Conservation (phyloP, 1,284 basidiomycete species). For the Schizophyllum commune region DNA sequence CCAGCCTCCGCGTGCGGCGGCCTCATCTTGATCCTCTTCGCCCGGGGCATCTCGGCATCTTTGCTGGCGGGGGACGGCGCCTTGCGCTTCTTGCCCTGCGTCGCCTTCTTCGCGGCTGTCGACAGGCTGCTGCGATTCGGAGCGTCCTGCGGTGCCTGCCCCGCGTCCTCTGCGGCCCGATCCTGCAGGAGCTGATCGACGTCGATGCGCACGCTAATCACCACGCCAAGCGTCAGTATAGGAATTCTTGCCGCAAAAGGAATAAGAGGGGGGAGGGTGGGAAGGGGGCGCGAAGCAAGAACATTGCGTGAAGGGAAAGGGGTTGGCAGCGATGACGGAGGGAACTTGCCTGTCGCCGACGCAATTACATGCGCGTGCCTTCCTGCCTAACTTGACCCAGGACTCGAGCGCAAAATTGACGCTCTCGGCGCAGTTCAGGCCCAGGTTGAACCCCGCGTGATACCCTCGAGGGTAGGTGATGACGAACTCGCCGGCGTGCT, state of each 20-base stretch:
- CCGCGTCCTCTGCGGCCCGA: conserved; percentile 22
- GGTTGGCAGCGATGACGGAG: conserved; percentile 3
- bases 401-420: conserved; percentile 96
- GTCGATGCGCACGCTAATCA: conserved; percentile 78
- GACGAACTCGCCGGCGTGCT: conserved; percentile 90
- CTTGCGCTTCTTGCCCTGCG: background rate
- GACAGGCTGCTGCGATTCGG: background rate
- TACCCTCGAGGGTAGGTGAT: conserved; percentile 94
- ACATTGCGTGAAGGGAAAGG: conserved; percentile 6
- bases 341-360: conserved; percentile 67
- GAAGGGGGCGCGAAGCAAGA: no score
- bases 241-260: background rate
- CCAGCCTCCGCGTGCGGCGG: conserved; percentile 12
- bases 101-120: background rate
- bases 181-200: conserved; percentile 76
- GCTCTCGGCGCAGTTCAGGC: conserved; percentile 96
- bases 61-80: no score
- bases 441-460: conserved; percentile 95
- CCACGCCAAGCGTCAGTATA: background rate
- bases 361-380: conserved; percentile 79
- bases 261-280: no score
- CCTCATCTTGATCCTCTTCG: conserved; percentile 32
- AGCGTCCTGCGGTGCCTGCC: background rate
- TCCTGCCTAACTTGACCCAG: conserved; percentile 86
- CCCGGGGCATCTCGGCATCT: conserved; percentile 16